phyloP scores from a whole-genome alignment of 2,329 filamentous ascomycete species.

The Aspergillus unguis region DNA sequence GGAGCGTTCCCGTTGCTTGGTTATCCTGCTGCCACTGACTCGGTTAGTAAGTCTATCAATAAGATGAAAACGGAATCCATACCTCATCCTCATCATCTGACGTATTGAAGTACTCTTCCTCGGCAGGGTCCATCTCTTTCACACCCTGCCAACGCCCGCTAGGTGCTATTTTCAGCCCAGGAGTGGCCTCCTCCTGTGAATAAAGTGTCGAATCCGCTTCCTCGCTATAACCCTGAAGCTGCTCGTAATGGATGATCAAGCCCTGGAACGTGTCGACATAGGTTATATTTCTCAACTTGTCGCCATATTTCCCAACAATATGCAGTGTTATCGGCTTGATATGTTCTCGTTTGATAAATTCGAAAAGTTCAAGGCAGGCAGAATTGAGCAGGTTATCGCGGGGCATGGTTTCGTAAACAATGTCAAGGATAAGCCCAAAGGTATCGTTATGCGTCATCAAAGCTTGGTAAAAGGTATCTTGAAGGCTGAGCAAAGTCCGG shows the following conservation, averaged over 20 bases:
- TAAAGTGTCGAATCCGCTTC: slow-evolving; percentile 65
- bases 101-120: slow-evolving; percentile 92
- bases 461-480: slow-evolving; percentile 87
- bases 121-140: slow-evolving; percentile 77
- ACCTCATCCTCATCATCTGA: slow-evolving; percentile 79
- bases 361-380: slow-evolving; percentile 89
- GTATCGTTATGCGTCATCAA: slow-evolving; percentile 78
- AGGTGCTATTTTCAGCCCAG: slow-evolving; percentile 43
- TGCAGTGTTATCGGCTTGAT: slow-evolving; percentile 79
- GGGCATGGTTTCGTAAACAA: slow-evolving; percentile 80
- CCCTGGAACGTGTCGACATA: slow-evolving; percentile 83
- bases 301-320: slow-evolving; percentile 78
- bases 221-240: slow-evolving; percentile 65
- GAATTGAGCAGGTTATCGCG: slow-evolving; percentile 92
- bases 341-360: slow-evolving; percentile 78
- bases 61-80: slow-evolving; percentile 8
- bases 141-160: slow-evolving; percentile 67
- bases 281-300: slow-evolving; percentile 69
- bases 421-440: slow-evolving; percentile 78
- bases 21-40: slow-evolving; percentile 37
- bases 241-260: slow-evolving; percentile 73
- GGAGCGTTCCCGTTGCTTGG: slow-evolving; percentile 34
- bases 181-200: slow-evolving; percentile 65
- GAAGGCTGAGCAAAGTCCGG: slow-evolving; percentile 75
- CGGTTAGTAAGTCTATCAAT: slow-evolving; percentile 4